phyloP scores from a whole-genome alignment of 2,329 filamentous ascomycete species.

The Geoglossum cookeanum region DNA sequence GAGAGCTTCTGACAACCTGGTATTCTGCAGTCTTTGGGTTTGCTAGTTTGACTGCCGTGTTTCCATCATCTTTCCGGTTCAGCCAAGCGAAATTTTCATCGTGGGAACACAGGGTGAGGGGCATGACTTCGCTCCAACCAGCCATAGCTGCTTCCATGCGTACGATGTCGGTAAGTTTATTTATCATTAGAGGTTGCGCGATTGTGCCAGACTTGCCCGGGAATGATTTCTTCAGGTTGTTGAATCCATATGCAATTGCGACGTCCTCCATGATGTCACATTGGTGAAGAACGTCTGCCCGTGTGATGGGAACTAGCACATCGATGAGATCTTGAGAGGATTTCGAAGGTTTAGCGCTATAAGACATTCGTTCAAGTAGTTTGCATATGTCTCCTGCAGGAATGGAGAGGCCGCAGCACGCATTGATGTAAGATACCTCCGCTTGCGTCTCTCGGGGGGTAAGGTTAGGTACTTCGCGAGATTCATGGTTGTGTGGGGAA shows the following conservation, averaged over 20 bases:
- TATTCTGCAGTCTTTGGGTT: conserved; percentile 91
- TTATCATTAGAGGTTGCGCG: conserved; percentile 71
- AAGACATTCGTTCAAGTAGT: conserved; percentile 76
- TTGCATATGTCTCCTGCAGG: conserved; percentile 57
- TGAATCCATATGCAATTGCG: conserved; percentile 93
- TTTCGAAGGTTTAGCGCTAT: conserved; percentile 56
- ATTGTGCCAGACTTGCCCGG: conserved; percentile 74
- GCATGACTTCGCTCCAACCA: conserved; percentile 92
- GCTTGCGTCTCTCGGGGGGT: conserved; percentile 59
- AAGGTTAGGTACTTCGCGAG: conserved; percentile 63
- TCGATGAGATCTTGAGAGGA: conserved; percentile 53
- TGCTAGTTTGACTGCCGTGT: conserved; percentile 62
- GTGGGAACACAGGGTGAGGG: conserved; percentile 87
- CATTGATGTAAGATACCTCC: conserved; percentile 84
- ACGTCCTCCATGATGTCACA: conserved; percentile 98
- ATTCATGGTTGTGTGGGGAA: conserved; percentile 76
- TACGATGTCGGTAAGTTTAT: conserved; percentile 87
- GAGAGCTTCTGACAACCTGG: conserved; percentile 73
- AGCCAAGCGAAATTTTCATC: conserved; percentile 97
- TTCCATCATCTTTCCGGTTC: conserved; percentile 74
- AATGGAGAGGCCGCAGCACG: conserved; percentile 67
- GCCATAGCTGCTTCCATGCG: conserved; percentile 79
- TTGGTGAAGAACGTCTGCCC: conserved; percentile 88
- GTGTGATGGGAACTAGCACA: conserved; percentile 68
- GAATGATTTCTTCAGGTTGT: conserved; percentile 74